Percentiles rank a stretch among this genome's conserved stretches.
phyloP scores from a whole-genome alignment of 768 basidiomycete species.

The Brasilioporus rufonigricans region DNA sequence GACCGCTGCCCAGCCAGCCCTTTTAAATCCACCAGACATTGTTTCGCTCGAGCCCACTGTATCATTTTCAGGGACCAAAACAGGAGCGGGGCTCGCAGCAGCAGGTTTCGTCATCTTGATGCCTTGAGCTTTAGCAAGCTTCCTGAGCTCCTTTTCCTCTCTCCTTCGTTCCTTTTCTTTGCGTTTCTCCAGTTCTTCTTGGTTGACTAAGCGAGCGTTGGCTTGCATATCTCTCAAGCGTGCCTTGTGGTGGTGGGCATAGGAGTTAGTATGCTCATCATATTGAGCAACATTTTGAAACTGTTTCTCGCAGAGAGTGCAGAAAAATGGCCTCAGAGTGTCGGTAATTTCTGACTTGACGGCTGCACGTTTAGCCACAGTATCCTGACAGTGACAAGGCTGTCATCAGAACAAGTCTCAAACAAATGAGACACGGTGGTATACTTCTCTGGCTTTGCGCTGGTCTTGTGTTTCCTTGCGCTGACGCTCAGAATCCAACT shows the following conservation, averaged over 20 bases:
- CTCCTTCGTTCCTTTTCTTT: constrained; percentile 85
- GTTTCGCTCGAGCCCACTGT: constrained; percentile 12
- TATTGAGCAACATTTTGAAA: constrained; percentile 84
- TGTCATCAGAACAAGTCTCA: constrained; percentile 8
- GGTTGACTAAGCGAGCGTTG: constrained; percentile 59
- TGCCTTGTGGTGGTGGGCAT: constrained; percentile 83
- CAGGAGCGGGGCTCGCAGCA: constrained; percentile 15
- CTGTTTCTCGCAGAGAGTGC: constrained; percentile 81
- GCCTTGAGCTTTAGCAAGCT: constrained; percentile 79
- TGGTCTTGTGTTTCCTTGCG: constrained; percentile 79
- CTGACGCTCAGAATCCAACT: constrained; percentile 77
- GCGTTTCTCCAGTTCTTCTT: constrained; percentile 68
- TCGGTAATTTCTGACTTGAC: constrained; percentile 66
- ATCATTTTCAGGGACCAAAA: constrained; percentile 18
- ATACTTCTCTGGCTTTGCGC: constrained; percentile 67
- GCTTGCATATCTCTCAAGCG: constrained; percentile 82
- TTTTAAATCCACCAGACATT: constrained; percentile 36
- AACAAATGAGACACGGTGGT: neutral
- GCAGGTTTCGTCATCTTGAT: constrained; percentile 55
- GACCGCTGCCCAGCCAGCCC: constrained; percentile 50
- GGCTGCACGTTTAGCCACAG: constrained; percentile 62
- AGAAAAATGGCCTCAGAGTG: constrained; percentile 75
- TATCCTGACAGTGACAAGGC: constrained; percentile 41
- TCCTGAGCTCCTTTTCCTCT: constrained; percentile 82
- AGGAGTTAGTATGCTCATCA: constrained; percentile 88